phyloP scores from a whole-genome alignment of 2,329 filamentous ascomycete species.

The Phialocephala sp. region DNA sequence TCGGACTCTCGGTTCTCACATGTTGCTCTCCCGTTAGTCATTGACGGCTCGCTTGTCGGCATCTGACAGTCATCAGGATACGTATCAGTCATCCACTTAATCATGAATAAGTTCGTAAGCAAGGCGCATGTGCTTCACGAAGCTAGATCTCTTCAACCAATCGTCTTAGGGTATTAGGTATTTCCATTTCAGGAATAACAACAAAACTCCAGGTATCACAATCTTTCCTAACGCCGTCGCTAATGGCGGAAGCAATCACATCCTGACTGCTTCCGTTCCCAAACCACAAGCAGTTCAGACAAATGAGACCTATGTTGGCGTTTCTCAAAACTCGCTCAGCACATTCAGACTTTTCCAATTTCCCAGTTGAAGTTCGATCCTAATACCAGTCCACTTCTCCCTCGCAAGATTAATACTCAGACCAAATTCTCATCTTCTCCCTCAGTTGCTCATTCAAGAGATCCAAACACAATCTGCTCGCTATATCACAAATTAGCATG shows the following conservation, averaged over 20 bases:
- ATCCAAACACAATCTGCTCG: conserved; percentile 41
- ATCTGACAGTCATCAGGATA: conserved; percentile 5
- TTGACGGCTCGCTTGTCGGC: background rate
- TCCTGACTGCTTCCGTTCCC: background rate
- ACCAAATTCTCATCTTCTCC: conserved; percentile 31
- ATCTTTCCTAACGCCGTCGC: conserved; percentile 15
- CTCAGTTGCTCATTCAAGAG: conserved; percentile 41
- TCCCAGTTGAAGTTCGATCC: background rate
- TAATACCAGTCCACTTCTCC: background rate
- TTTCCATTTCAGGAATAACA: conserved; percentile 6
- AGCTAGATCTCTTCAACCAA: background rate
- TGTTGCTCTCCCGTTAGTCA: conserved; percentile 2
- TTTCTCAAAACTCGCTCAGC: background rate
- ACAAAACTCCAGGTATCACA: conserved; percentile 11
- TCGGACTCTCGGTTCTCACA: conserved; percentile 12
- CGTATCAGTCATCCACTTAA: background rate
- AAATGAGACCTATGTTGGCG: conserved; percentile 1
- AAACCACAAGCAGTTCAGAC: background rate
- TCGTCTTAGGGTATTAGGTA: conserved; percentile 8
- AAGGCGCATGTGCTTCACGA: background rate
- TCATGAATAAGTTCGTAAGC: conserved; percentile 8
- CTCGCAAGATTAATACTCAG: background rate
- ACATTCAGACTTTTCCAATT: background rate
- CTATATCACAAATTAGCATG: conserved; percentile 25
- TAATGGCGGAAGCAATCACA: conserved; percentile 13